Evolutionary conservation across 1,139 yeast species (phyloP), one percentile per base, ranked within the genome.

Genomic region (Yamadazyma atmosphaerica): DNA sequence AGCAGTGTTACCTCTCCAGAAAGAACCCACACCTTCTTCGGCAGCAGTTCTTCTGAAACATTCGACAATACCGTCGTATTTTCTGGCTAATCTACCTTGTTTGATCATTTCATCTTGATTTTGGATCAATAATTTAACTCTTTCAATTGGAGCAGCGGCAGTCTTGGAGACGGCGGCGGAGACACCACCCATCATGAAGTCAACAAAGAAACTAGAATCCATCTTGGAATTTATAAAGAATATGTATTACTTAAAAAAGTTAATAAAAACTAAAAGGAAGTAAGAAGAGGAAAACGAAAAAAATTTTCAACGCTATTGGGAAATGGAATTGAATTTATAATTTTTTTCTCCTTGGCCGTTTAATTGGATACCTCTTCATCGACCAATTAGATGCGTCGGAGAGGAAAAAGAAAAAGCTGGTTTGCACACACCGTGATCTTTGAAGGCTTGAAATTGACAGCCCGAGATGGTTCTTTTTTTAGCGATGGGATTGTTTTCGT

Each of bases 1-100:
- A 52, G 77, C 77, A 49, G 77, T 72, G 76, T 72, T 72, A 70
- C 77, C 77, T 72, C 77, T 72, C 77, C 77, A 72, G 75, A 72
- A 72, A 43, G 77, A 65, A 52, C 55, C 58, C 47, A 68, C 52
- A 70, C 77, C 77, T 66, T 72, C 77, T 54, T 72, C 75, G 49
- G 74, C 74, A 47, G 76, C 73, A 51, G 77, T 72, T 72, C 77
- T 72, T 51, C 47, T 69, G 76, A 72, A 72, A 65, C 76, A 69
- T 53, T 72, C 77, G 44, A 42, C 61, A 40, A 72, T 72, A 72
- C 77, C 77, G 51, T 63, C 70, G 70, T 72, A 72, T 65, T 65
- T 69, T 52, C 59, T 65, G 44, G 74, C 58, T 60, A 72, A 68
- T 68, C 77, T 72, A 60, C 77, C 77, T 63, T 72, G 77, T 62